Evolutionary conservation across 2,329 filamentous ascomycete genomes (phyloP).

Genomic region (Penicillium sp.): DNA sequence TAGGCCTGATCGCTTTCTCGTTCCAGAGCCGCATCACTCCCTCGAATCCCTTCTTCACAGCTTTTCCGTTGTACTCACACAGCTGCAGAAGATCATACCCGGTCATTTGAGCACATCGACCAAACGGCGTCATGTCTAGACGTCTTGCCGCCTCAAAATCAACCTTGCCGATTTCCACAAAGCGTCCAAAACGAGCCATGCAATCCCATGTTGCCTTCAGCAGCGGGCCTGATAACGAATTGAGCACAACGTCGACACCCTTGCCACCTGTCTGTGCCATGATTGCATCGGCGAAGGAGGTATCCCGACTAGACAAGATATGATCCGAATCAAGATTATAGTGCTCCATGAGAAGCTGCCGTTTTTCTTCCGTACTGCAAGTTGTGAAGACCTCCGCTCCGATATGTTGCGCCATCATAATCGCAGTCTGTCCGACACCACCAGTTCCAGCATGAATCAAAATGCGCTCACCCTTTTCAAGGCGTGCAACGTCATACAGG

Average conservation of each 20-base stretch:
- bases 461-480: slow-evolving; percentile 14
- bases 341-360: slow-evolving; percentile 13
- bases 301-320: slow-evolving; percentile 12
- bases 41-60: not conserved
- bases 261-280: slow-evolving; percentile 17
- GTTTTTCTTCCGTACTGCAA: slow-evolving; percentile 16
- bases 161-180: slow-evolving; percentile 30
- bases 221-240: slow-evolving; percentile 24
- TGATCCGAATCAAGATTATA: slow-evolving; percentile 1
- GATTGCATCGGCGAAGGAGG: slow-evolving; percentile 4
- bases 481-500: too few species aligned
- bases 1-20: not conserved
- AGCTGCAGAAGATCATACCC: slow-evolving; percentile 36
- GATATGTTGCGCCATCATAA: slow-evolving; percentile 20
- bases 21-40: not conserved
- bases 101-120: slow-evolving; percentile 39
- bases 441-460: slow-evolving; percentile 20
- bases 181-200: slow-evolving; percentile 26
- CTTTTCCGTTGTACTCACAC: not conserved
- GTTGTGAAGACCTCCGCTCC: slow-evolving; percentile 16
- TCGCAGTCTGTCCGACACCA: slow-evolving; percentile 17
- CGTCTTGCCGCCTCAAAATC: slow-evolving; percentile 31
- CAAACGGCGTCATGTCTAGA: slow-evolving; percentile 46
- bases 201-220: slow-evolving; percentile 24
- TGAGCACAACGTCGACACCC: slow-evolving; percentile 26